phyloP scores from a whole-genome alignment of 306 rosid species.

The Chamaecrista fasciculata region DNA sequence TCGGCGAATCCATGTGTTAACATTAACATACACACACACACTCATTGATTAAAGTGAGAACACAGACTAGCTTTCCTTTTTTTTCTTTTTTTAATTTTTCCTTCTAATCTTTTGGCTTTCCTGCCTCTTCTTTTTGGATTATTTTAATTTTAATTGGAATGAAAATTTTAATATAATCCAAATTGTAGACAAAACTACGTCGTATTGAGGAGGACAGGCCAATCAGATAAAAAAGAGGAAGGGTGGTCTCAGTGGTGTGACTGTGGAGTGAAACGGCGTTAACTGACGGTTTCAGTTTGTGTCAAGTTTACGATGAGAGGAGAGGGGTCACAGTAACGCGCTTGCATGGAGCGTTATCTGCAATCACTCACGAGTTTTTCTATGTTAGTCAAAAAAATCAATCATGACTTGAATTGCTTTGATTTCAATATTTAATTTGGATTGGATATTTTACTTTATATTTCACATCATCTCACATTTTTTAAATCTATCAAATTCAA shows the following conservation, averaged over 20 bases:
- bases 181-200: neutral
- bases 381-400: no score
- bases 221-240: neutral
- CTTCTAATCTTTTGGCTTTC: neutral
- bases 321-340: neutral
- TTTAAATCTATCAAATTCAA: no score
- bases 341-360: neutral
- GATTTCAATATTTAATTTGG: no score
- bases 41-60: constrained; percentile 44
- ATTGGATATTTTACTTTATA: no score
- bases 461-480: no score
- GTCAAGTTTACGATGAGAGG: neutral
- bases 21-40: constrained; percentile 38
- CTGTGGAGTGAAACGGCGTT: neutral
- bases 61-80: constrained; percentile 26
- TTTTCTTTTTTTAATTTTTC: neutral
- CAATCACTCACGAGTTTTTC: no score
- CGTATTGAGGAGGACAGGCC: neutral
- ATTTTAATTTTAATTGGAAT: no score
- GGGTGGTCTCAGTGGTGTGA: neutral
- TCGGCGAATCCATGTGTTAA: constrained; percentile 27
- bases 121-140: neutral
- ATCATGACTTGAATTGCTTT: no score
- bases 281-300: neutral
- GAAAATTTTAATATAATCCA: no score